These are phyloP conservation scores for Kalanchoe fedtschenkoi DNA, from an alignment of 164 flowering plant species.

Conservation along the genomic window DNA sequence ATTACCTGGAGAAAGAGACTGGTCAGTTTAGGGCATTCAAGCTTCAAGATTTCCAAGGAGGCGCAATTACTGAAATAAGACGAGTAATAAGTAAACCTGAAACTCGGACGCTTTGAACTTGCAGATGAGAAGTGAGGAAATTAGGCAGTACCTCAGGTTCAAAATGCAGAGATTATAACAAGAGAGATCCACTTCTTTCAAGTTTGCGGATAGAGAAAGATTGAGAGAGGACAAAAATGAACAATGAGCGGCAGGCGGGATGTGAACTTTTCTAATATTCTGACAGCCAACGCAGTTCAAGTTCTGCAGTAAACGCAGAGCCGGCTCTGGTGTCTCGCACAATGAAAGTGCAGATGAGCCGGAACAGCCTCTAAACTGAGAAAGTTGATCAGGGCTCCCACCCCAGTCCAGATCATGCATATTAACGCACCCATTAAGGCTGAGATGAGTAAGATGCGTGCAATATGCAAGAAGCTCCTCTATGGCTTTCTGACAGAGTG, in stretches of 20 bases:
- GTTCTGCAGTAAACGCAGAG: conserved; percentile 56
- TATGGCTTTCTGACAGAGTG: conserved; percentile 76
- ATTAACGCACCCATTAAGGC: conserved; percentile 79
- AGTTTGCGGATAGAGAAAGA: conserved; percentile 71
- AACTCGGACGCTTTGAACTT: not conserved
- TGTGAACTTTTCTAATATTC: conserved; percentile 74
- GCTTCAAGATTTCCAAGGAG: conserved; percentile 71
- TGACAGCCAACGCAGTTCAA: conserved; percentile 93
- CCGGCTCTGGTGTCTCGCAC: not conserved
- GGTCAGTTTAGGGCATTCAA: conserved; percentile 70
- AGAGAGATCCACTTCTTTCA: conserved; percentile 79
- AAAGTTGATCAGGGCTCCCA: conserved; percentile 14
- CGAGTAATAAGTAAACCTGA: not conserved
- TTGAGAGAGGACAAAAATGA: conserved; percentile 60
- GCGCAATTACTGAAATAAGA: conserved; percentile 52
- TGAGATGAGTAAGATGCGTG: conserved; percentile 80
- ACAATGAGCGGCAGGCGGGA: conserved; percentile 65
- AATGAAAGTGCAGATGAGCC: conserved; percentile 8
- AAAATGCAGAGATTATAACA: conserved; percentile 65
- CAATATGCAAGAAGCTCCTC: conserved; percentile 88
- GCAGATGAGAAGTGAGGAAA: not conserved
- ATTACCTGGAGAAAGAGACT: conserved; percentile 92
- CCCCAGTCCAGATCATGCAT: conserved; percentile 95
- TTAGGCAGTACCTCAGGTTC: conserved; percentile 61
- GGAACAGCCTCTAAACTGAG: conserved; percentile 19